These are phyloP conservation scores for Boletus coccyginus DNA, from an alignment of 768 basidiomycete species.

Conservation along the genomic window DNA sequence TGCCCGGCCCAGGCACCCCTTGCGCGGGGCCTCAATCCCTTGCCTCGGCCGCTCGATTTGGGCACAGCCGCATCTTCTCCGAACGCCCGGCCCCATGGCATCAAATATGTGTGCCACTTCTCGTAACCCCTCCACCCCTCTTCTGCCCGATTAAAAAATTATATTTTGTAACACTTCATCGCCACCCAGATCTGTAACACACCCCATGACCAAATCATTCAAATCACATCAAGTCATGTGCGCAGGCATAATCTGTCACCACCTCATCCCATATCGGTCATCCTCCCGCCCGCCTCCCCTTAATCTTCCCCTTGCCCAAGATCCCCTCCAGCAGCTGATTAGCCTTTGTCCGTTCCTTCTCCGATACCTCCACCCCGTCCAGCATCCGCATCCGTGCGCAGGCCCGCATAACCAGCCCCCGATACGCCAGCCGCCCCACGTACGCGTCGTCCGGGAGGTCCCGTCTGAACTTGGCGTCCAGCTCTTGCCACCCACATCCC, in stretches of 20 bases:
- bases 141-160: conserved; percentile 4
- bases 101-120: conserved; percentile 12
- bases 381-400: conserved; percentile 66
- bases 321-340: conserved; percentile 61
- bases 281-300: conserved; percentile 22
- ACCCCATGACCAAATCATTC: neutral
- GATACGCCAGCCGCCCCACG: conserved; percentile 82
- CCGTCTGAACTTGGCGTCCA: conserved; percentile 85
- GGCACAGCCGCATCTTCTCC: conserved; percentile 27
- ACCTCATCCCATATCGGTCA: conserved; percentile 12
- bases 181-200: conserved; percentile 13
- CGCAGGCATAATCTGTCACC: conserved; percentile 32
- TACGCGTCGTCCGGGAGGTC: conserved; percentile 89
- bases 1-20: conserved; percentile 24
- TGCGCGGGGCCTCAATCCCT: conserved; percentile 25
- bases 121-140: conserved; percentile 18
- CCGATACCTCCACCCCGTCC: conserved; percentile 82
- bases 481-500: conserved; percentile 58
- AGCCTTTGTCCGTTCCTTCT: conserved; percentile 85
- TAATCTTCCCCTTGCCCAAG: conserved; percentile 41
- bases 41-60: conserved; percentile 21
- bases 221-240: conserved; percentile 26
- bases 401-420: conserved; percentile 81
- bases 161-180: conserved; percentile 6
- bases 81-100: conserved; percentile 11